Conservation (phyloP, 345 rosid species). For the Lepidium africanum region DNA sequence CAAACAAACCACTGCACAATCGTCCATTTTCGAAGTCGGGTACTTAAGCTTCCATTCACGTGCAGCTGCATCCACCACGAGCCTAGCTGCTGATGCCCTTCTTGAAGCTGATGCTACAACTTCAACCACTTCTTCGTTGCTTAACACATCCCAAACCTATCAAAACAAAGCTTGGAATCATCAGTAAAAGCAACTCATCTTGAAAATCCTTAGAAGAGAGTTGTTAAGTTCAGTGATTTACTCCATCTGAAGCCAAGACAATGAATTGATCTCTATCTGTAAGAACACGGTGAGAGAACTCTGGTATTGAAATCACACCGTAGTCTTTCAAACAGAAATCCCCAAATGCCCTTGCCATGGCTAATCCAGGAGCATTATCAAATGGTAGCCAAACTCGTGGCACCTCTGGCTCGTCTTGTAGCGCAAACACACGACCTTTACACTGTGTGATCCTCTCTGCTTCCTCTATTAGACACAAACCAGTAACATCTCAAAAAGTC, state of each 20-base stretch:
- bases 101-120: conserved; percentile 74
- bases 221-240: conserved; percentile 20
- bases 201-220: neutral
- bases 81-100: conserved; percentile 80
- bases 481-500: neutral
- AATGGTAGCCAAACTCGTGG: conserved; percentile 96
- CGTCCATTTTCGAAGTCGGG: conserved; percentile 99
- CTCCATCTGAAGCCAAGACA: conserved; percentile 99
- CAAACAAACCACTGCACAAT: conserved; percentile 96
- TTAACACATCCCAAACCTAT: conserved; percentile 98
- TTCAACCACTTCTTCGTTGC: conserved; percentile 95
- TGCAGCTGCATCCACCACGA: conserved; percentile 79
- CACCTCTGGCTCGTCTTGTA: conserved; percentile 99
- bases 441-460: conserved; percentile 93
- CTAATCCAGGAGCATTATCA: conserved; percentile 99
- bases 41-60: conserved; percentile 94
- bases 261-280: conserved; percentile 90
- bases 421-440: conserved; percentile 94
- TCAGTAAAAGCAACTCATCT: conserved; percentile 1
- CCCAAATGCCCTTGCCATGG: conserved; percentile 99
- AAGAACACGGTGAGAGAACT: conserved; percentile 77
- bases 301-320: conserved; percentile 93
- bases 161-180: conserved; percentile 1
- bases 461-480: conserved; percentile 49
- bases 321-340: conserved; percentile 98